These are phyloP conservation scores for Salix purpurea DNA, from an alignment of 345 rosid genomes.

Conservation along the genomic window DNA sequence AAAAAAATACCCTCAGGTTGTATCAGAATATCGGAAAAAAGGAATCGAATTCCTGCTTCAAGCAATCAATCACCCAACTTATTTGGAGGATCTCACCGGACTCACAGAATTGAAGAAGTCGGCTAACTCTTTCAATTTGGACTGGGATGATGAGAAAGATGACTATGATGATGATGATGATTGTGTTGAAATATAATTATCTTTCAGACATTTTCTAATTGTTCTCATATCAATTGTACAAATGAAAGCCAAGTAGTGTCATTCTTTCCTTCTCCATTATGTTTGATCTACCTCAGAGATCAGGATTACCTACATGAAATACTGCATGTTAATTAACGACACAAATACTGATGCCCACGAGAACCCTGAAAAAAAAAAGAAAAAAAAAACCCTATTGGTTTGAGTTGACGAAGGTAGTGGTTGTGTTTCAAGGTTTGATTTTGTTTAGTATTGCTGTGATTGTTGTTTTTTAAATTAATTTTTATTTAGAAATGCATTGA, in stretches of 20 bases:
- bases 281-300: neutral
- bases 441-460: too few relatives aligned
- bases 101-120: conserved; percentile 76
- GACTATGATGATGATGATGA: conserved; percentile 26
- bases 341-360: neutral
- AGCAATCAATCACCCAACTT: conserved; percentile 92
- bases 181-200: conserved; percentile 34
- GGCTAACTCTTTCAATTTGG: conserved; percentile 55
- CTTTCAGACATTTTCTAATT: neutral
- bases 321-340: neutral
- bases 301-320: neutral
- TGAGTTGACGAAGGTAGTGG: neutral
- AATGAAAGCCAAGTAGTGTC: neutral
- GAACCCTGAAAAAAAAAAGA: neutral
- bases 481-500: too few relatives aligned
- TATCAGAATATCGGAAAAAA: conserved; percentile 56
- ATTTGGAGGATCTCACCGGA: conserved; percentile 88
- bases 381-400: neutral
- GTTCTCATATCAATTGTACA: neutral
- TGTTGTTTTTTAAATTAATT: too few relatives aligned
- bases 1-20: conserved; percentile 46
- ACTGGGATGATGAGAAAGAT: conserved; percentile 62
- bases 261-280: neutral
- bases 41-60: conserved; percentile 69
- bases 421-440: too few relatives aligned